Conservation (phyloP, 2,329 filamentous ascomycete species). For the Penicillium glabrum region DNA sequence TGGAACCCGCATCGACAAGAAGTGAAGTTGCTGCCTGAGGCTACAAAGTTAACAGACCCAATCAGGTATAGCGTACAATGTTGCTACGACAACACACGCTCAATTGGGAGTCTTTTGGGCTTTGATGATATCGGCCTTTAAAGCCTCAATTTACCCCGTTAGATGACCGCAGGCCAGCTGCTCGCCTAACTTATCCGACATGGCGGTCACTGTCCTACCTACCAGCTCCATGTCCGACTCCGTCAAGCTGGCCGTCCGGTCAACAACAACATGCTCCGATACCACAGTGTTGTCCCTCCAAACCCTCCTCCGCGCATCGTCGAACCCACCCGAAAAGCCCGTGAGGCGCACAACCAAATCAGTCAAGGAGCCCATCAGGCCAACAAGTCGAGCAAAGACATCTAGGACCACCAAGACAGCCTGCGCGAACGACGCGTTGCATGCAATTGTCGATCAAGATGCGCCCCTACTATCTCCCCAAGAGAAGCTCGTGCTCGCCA, state of each 20-base stretch:
- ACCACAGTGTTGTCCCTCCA: slow-evolving; percentile 41
- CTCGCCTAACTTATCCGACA: slow-evolving; percentile 14
- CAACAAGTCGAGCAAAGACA: slow-evolving; percentile 24
- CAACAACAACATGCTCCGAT: slow-evolving; percentile 54
- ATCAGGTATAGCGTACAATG: slow-evolving; percentile 19
- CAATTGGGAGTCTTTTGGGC: slow-evolving; percentile 14
- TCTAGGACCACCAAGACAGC: slow-evolving; percentile 26
- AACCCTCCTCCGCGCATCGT: slow-evolving; percentile 35
- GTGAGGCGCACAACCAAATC: slow-evolving; percentile 24
- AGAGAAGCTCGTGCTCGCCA: slow-evolving; percentile 44
- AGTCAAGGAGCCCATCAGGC: slow-evolving; percentile 22
- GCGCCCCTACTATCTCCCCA: slow-evolving; percentile 32
- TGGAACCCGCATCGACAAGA: background rate
- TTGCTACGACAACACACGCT: slow-evolving; percentile 34
- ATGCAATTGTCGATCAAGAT: slow-evolving; percentile 26
- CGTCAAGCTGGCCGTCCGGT: slow-evolving; percentile 57
- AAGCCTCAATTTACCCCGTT: slow-evolving; percentile 17
- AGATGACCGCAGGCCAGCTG: slow-evolving; percentile 16
- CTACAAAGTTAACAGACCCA: slow-evolving; percentile 9
- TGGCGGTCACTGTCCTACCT: slow-evolving; percentile 36
- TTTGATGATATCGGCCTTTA: slow-evolving; percentile 23
- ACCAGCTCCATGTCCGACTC: slow-evolving; percentile 38
- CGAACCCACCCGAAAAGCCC: slow-evolving; percentile 25
- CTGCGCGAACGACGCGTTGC: slow-evolving; percentile 26
- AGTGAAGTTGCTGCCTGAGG: slow-evolving; percentile 12